Evolutionary conservation across 2,329 filamentous ascomycete species (phyloP).

Genomic region (Bretziella fagacearum): DNA sequence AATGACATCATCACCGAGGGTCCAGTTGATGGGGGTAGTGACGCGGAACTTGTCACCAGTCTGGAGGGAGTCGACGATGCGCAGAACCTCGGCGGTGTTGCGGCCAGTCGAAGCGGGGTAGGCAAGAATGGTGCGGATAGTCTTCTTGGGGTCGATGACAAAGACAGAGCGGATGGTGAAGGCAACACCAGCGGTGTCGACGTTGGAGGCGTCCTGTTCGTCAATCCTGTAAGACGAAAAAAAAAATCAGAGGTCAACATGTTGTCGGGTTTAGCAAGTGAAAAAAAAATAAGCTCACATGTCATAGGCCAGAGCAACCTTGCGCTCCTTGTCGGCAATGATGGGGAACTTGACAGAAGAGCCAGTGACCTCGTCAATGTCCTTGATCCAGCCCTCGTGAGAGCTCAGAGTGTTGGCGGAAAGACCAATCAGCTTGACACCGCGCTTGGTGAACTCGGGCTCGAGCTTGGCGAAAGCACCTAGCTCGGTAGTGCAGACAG

Average conservation of each 20-base stretch:
- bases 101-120: slow-evolving; percentile 85
- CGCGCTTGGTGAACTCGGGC: slow-evolving; percentile 71
- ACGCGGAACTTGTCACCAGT: slow-evolving; percentile 75
- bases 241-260: slow-evolving; percentile 12
- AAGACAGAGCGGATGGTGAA: slow-evolving; percentile 93
- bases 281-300: slow-evolving; percentile 37
- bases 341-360: slow-evolving; percentile 59
- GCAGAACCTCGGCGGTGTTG: slow-evolving; percentile 63
- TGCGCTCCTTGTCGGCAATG: slow-evolving; percentile 62
- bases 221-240: slow-evolving; percentile 39
- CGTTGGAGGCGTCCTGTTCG: slow-evolving; percentile 65
- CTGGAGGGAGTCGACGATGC: slow-evolving; percentile 64
- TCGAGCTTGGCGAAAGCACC: slow-evolving; percentile 82
- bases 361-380: slow-evolving; percentile 65
- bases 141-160: slow-evolving; percentile 87
- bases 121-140: slow-evolving; percentile 77
- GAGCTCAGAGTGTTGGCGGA: slow-evolving; percentile 71
- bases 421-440: slow-evolving; percentile 81
- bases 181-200: slow-evolving; percentile 66
- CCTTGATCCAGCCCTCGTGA: slow-evolving; percentile 80
- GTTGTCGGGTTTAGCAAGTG: neutral
- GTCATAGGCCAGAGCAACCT: slow-evolving; percentile 61
- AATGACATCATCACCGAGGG: slow-evolving; percentile 78
- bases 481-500: slow-evolving; percentile 90
- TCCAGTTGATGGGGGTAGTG: slow-evolving; percentile 83